These are phyloP conservation scores for Cutaneotrichosporon sp. DNA, from an alignment of 1,284 basidiomycete species.

Conservation along the genomic window DNA sequence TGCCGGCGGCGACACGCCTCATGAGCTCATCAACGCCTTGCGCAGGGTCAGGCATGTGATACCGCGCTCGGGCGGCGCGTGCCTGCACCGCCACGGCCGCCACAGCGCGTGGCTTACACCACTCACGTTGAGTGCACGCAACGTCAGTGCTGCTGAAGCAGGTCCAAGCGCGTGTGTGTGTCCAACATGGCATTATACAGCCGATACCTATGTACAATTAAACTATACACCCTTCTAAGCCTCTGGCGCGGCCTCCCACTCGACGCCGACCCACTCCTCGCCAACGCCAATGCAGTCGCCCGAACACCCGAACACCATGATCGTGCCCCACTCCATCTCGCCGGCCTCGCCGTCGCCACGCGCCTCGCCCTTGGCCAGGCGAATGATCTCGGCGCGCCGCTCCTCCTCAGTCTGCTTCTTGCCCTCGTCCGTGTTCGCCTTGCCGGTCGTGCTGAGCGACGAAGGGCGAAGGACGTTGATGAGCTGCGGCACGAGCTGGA, in stretches of 20 bases:
- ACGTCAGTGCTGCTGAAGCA: background rate
- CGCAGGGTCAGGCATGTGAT: background rate
- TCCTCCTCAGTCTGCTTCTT: slow-evolving; percentile 39
- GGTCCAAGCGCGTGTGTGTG: background rate
- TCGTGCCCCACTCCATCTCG: slow-evolving; percentile 55
- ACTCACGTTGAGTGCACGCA: background rate
- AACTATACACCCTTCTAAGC: background rate
- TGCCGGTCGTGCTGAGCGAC: slow-evolving; percentile 28
- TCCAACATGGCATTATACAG: slow-evolving; percentile 1
- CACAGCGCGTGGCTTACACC: background rate
- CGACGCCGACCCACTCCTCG: slow-evolving; percentile 54
- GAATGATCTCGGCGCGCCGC: slow-evolving; percentile 42
- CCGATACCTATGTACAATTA: background rate
- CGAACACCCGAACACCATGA: slow-evolving; percentile 52
- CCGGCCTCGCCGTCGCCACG: slow-evolving; percentile 29
- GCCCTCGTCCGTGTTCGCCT: background rate
- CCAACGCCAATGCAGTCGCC: slow-evolving; percentile 50
- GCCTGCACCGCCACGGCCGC: background rate
- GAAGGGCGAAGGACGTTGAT: slow-evolving; percentile 46
- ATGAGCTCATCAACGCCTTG: background rate
- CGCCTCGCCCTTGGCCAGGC: slow-evolving; percentile 32
- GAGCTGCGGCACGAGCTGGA: slow-evolving; percentile 53
- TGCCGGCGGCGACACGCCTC: background rate
- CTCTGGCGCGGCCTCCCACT: slow-evolving; percentile 19
- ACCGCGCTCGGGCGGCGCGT: background rate